These are phyloP conservation scores for Euphorbia schlechtendalii DNA, from an alignment of 441 rosid species.

Conservation along the genomic window DNA sequence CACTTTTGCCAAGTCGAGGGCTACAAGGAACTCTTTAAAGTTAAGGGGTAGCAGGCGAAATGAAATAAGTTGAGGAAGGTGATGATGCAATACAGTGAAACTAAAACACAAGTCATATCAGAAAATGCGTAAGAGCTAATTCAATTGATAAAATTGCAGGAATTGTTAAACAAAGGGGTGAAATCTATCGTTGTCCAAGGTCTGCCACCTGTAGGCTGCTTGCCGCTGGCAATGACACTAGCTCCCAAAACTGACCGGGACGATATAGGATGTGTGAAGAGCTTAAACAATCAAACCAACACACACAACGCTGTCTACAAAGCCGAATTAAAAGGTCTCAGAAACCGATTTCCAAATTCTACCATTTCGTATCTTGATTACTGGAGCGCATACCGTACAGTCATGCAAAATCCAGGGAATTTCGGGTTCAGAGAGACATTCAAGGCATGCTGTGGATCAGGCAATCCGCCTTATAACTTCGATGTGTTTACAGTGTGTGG, in stretches of 20 bases:
- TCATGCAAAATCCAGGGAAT: conserved; percentile 40
- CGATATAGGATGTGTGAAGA: conserved; percentile 63
- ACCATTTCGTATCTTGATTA: conserved; percentile 61
- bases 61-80: too few species aligned
- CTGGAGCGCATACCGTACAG: conserved; percentile 61
- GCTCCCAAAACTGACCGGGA: conserved; percentile 59
- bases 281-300: conserved; percentile 44
- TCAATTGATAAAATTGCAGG: conserved; percentile 31
- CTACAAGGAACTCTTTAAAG: too few species aligned
- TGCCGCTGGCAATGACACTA: conserved; percentile 55
- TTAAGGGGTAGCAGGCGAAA: too few species aligned
- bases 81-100: too few species aligned
- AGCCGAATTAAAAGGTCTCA: conserved; percentile 35
- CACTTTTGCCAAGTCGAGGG: too few species aligned
- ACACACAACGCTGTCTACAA: conserved; percentile 48
- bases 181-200: conserved; percentile 70
- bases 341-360: conserved; percentile 46
- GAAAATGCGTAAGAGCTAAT: too few species aligned
- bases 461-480: conserved; percentile 64
- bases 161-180: conserved; percentile 60
- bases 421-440: conserved; percentile 65
- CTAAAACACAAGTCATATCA: too few species aligned
- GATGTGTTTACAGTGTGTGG: conserved; percentile 55
- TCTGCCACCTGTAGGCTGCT: conserved; percentile 70
- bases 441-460: conserved; percentile 78